These are phyloP conservation scores for Pichia thaimueangensis DNA, from an alignment of 805 yeast species.

Conservation along the genomic window DNA sequence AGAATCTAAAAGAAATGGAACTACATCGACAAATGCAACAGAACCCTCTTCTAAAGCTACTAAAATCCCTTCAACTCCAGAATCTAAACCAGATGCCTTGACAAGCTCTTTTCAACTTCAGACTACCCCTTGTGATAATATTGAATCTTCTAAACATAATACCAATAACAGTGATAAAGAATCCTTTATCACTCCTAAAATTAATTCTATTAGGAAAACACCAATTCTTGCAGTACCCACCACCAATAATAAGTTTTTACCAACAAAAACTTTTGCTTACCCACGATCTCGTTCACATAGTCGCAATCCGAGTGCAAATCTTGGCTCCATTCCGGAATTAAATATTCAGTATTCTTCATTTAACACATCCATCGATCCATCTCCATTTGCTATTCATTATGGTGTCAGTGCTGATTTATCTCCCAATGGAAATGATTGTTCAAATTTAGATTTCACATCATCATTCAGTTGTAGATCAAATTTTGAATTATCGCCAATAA, in stretches of 20 bases:
- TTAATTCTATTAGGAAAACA: too few relatives aligned
- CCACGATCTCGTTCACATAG: slow-evolving; percentile 1
- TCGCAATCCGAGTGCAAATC: slow-evolving; percentile 3
- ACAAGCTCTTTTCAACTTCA: too few relatives aligned
- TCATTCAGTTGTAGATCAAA: slow-evolving; percentile 62
- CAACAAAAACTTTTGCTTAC: neutral
- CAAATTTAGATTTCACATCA: slow-evolving; percentile 48
- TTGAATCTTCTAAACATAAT: too few relatives aligned
- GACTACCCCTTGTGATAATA: too few relatives aligned
- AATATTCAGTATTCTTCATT: slow-evolving; percentile 10
- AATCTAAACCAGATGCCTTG: neutral
- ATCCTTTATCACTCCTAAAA: too few relatives aligned
- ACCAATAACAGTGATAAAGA: too few relatives aligned
- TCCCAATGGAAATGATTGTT: slow-evolving; percentile 19
- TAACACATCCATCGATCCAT: slow-evolving; percentile 10
- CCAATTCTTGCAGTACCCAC: too few relatives aligned
- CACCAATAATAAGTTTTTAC: neutral
- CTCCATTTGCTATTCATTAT: slow-evolving; percentile 22
- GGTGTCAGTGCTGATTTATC: too few relatives aligned
- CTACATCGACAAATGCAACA: slow-evolving; percentile 5
- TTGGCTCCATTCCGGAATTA: slow-evolving; percentile 11
- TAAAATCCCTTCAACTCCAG: neutral
- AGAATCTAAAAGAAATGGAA: slow-evolving; percentile 33
- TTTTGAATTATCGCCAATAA: slow-evolving; percentile 56
- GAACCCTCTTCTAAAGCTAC: neutral